Percentiles rank a stretch among this genome's conserved stretches.
phyloP scores from a whole-genome alignment of 2,329 filamentous ascomycete species.

The Alternaria metachromatica region DNA sequence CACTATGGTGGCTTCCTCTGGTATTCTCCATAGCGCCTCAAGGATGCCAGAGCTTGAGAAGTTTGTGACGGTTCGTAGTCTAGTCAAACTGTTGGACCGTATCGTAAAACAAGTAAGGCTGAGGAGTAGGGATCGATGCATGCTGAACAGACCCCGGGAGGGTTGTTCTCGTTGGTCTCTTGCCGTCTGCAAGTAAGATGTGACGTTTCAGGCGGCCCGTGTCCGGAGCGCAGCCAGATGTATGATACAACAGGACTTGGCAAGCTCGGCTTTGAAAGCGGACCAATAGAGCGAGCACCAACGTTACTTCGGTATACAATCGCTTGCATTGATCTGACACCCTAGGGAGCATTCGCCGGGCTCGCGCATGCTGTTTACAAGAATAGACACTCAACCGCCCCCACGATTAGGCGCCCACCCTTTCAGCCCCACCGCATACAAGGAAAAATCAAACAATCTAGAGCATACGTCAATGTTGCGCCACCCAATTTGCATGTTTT shows the following conservation, averaged over 20 bases:
- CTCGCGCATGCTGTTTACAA: not conserved
- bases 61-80: not conserved
- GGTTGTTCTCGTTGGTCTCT: not conserved
- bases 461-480: too few relatives aligned
- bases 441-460: too few relatives aligned
- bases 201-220: not conserved
- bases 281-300: not conserved
- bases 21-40: not conserved
- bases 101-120: not conserved
- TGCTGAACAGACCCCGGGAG: not conserved
- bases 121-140: not conserved
- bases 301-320: not conserved
- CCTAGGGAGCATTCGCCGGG: not conserved
- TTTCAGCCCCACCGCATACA: not conserved
- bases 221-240: not conserved
- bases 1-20: not conserved
- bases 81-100: not conserved
- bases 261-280: not conserved
- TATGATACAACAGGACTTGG: not conserved
- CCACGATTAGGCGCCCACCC: not conserved
- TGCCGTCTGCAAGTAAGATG: not conserved
- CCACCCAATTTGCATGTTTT: too few relatives aligned
- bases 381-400: not conserved
- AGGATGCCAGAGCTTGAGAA: not conserved
- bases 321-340: not conserved